Evolutionary conservation across 75 land plant species (phyloP).

Genomic region (Pinus tabuliformis): DNA sequence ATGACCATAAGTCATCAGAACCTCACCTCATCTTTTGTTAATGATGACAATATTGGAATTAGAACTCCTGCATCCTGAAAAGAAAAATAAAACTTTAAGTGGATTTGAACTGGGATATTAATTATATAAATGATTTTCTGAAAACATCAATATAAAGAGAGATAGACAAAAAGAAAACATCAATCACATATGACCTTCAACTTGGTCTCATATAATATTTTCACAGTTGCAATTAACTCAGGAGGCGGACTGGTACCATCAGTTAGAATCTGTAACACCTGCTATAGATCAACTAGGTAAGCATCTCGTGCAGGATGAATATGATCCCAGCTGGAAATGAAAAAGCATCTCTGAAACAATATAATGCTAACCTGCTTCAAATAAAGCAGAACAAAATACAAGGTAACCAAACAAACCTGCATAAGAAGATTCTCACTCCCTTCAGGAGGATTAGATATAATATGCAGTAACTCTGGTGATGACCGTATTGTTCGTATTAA

Average conservation of each 20-base stretch:
- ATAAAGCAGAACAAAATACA: not conserved
- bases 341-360: not conserved
- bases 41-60: slow-evolving; percentile 79
- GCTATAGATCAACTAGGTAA: slow-evolving; percentile 1
- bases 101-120: not conserved
- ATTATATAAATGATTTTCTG: not conserved
- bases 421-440: slow-evolving; percentile 81
- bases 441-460: slow-evolving; percentile 84
- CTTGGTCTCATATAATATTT: slow-evolving; percentile 63
- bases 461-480: slow-evolving; percentile 70
- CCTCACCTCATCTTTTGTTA: slow-evolving; percentile 90
- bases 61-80: slow-evolving; percentile 86
- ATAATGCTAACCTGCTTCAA: not conserved
- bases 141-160: not conserved
- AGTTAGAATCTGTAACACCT: slow-evolving; percentile 87
- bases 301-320: not conserved
- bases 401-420: slow-evolving; percentile 40
- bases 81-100: slow-evolving; percentile 11
- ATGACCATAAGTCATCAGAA: not conserved
- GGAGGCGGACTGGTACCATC: slow-evolving; percentile 75
- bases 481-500: slow-evolving; percentile 82
- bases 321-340: too few species aligned
- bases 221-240: slow-evolving; percentile 68
- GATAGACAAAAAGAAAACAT: not conserved
- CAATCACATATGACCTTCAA: slow-evolving; percentile 46